Percentiles rank a stretch among this genome's conserved stretches.
Conservation (phyloP, 495 filamentous ascomycete species). For the Lepraria neglecta region DNA sequence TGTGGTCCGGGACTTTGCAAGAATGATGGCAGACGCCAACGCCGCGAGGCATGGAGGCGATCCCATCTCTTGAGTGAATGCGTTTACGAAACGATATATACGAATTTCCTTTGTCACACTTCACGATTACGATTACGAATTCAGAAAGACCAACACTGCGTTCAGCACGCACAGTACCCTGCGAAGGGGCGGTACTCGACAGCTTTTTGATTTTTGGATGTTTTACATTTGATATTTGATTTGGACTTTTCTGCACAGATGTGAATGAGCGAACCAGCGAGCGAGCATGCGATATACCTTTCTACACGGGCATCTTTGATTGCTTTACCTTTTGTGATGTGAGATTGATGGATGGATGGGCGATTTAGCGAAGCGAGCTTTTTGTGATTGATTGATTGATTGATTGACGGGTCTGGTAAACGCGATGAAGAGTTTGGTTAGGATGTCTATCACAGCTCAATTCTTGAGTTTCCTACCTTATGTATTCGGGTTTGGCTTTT, state of each 20-base stretch:
- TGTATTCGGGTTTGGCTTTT: too few species aligned
- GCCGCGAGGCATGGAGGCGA: constrained; percentile 17
- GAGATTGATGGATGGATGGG: not conserved
- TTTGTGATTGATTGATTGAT: too few species aligned
- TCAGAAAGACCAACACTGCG: constrained; percentile 19
- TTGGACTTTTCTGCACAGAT: constrained; percentile 1
- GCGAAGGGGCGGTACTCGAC: constrained; percentile 18
- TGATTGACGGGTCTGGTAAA: too few species aligned
- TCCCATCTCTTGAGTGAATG: not conserved
- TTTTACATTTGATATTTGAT: not conserved
- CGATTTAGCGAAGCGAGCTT: too few species aligned
- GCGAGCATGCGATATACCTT: constrained; percentile 13
- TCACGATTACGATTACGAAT: constrained; percentile 12
- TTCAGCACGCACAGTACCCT: constrained; percentile 25
- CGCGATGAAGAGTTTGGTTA: too few species aligned
- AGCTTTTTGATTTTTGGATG: constrained; percentile 7
- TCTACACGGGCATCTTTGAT: constrained; percentile 2
- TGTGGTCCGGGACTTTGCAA: constrained; percentile 85
- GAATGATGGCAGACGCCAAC: constrained; percentile 61
- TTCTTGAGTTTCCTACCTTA: too few species aligned
- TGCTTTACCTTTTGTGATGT: constrained; percentile 2
- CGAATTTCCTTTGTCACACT: constrained; percentile 20
- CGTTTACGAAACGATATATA: constrained; percentile 3
- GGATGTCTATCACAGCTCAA: too few species aligned
- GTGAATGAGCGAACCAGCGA: constrained; percentile 17